Evolutionary conservation across 1,284 basidiomycete species (phyloP), one percentile per base, ranked within the genome.

Genomic region (Laetiporus sulphureus): DNA sequence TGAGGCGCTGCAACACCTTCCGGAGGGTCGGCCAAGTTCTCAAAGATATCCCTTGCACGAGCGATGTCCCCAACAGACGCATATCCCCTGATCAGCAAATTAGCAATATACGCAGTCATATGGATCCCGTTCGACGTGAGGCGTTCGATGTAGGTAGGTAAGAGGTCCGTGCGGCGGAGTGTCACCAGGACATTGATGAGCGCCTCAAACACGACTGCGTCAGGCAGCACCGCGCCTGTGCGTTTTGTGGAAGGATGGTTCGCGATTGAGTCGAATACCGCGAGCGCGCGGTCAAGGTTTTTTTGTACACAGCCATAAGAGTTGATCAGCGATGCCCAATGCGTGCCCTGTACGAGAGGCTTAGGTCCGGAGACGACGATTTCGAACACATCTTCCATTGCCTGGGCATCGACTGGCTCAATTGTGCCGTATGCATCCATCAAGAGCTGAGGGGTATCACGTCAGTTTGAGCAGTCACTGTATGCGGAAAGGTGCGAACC

Each of bases 81-180:
- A 57, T 93, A 89, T 2, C 88, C 91, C 59, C 85, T 85, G 68
- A 99, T 98, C 53, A 97, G 67, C 47, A 90, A 72, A 64, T 99
- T 99, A 33, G 87, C 88, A 49, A 98, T 89, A 63, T 99, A 99
- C 1, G 96, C 95, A 0, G 95, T 99, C 75, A 92, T 84, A 53
- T 87, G 84, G 6, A 94, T 77, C 23, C 81, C 79, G 2, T 73
- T 71, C 0, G 64, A 56, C 30, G 65, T 63, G 70, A 99, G 81
- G 45, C 77, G 77, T 19, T 67, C 60, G 29, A 86, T 63, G 59
- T 91, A 91, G 15, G 66, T 52, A 0, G 84, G 79, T 23, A 95
- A 76, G 39, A 96, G 76, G 53, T 94, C 91, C 40, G 83, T 72
- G 10, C 85, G 81, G 29, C 83, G 83, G 58, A 85, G 79, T 6